Percentiles rank a stretch among this genome's conserved stretches.
phyloP scores from a whole-genome alignment of 768 basidiomycete genomes.

The Brasilioporus rufonigricans region DNA sequence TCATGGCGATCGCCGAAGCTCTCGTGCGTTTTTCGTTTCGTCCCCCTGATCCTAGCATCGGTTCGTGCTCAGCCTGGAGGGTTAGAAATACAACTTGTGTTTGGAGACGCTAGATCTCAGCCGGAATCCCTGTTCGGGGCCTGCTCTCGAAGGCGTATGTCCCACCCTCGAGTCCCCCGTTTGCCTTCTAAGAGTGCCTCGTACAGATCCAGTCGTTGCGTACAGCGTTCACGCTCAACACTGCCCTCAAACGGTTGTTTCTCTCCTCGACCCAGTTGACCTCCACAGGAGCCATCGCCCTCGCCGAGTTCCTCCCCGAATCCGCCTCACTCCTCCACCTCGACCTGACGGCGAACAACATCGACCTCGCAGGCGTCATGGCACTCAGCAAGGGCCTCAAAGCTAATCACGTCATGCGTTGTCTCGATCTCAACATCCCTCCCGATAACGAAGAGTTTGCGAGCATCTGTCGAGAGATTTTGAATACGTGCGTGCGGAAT shows the following conservation, averaged over 20 bases:
- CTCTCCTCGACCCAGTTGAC: conserved; percentile 79
- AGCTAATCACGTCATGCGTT: conserved; percentile 82
- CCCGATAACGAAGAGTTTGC: conserved; percentile 81
- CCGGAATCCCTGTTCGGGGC: conserved; percentile 91
- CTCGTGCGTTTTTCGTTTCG: conserved; percentile 52
- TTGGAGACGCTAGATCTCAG: conserved; percentile 93
- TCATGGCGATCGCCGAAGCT: conserved; percentile 84
- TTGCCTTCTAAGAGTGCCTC: background rate
- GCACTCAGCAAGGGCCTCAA: conserved; percentile 86
- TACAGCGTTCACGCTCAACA: conserved; percentile 90
- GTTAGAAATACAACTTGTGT: conserved; percentile 89
- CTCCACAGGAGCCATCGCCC: conserved; percentile 84
- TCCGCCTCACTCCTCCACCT: conserved; percentile 84
- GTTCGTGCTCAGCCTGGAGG: background rate
- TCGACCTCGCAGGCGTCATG: conserved; percentile 91
- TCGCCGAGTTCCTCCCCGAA: conserved; percentile 96
- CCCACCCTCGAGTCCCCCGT: background rate
- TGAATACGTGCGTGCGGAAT: conserved; percentile 89
- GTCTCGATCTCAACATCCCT: conserved; percentile 91
- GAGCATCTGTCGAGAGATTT: conserved; percentile 82
- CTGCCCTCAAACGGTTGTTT: conserved; percentile 88
- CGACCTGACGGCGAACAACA: conserved; percentile 78
- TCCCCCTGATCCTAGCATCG: background rate
- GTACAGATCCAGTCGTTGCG: conserved; percentile 79
- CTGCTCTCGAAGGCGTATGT: conserved; percentile 85